Conservation (phyloP, 208 protist species). For the Tritrichomonas musculus region DNA sequence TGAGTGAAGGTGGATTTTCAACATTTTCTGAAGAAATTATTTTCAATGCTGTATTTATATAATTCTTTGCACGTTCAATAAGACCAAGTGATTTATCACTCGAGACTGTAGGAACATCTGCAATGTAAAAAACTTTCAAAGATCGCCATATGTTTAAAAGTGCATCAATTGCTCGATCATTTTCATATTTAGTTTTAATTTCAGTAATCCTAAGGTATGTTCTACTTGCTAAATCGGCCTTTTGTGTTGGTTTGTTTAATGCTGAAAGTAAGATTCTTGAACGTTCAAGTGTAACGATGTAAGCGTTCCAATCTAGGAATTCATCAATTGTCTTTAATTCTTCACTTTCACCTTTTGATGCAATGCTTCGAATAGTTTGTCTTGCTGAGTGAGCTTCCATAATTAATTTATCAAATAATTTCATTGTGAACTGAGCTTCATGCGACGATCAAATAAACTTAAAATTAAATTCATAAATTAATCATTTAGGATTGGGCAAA, state of each 20-base stretch:
- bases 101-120: no score
- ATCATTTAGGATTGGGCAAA: no score
- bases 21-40: background rate
- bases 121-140: background rate
- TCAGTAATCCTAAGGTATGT: background rate
- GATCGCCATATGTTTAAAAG: background rate
- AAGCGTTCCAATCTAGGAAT: background rate
- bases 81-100: background rate
- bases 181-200: background rate
- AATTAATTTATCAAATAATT: background rate
- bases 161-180: background rate
- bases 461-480: no score
- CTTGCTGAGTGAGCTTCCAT: background rate
- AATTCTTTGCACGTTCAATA: background rate
- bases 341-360: background rate
- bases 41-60: background rate
- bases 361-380: background rate
- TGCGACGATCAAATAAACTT: no score
- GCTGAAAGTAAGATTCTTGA: background rate
- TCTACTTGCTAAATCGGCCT: background rate
- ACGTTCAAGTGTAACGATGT: background rate
- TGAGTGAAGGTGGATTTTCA: background rate
- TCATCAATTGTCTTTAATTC: background rate
- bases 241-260: background rate
- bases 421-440: background rate